Evolutionary conservation across 805 yeast genomes (phyloP), one percentile per base, ranked within the genome.

Genomic region (Naumovozyma castellii): DNA sequence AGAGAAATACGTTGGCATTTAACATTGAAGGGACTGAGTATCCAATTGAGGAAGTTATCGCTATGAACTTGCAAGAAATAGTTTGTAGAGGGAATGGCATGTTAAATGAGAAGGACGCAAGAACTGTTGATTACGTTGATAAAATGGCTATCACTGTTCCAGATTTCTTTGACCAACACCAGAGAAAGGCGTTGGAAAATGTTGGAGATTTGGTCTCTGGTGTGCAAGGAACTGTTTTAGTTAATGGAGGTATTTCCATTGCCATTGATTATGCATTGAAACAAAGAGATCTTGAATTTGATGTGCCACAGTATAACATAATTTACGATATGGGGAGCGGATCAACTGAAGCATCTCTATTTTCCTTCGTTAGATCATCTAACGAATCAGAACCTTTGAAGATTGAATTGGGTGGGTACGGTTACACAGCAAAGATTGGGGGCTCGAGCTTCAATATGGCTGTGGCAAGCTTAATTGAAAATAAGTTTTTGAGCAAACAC

Each of bases 271-370:
- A 76, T 57, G 84, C 85, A 1, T 44, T 54, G n/a, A 51, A 51
- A 32, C 50, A 50, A 18, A 42, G 54, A 15, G 47, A 51, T 33
- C 49, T 54, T 36, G 41, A 49, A 8, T 41, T 48, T 17, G 56
- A 49, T 20, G 45, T 43, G 18, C 69, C 83, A 25, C 70, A 73
- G 34, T 69, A 76, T 37, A 84, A 84, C 55, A 56, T 86, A 37
- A 72, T 92, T 28, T 86, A 80, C 56, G 98, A 92, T 59, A 75
- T 84, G 74, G 98, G 98, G 35, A 90, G 95, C 4, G 94, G 94
- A 1, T 80, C 94, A 1, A 83, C 94, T 0, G 76, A 80, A 40
- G 94, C 95, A 1, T 83, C 97, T 0, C 64, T 92, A n/a, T 44
- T 87, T 37, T 76, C 88, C 1, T 68, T 80, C 45, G 59, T 62